A percentile compares a stretch with the other conserved stretches of the same genome.
These are phyloP conservation scores for Blastobotrys attinorum DNA, from an alignment of 805 yeast species.

Conservation along the genomic window DNA sequence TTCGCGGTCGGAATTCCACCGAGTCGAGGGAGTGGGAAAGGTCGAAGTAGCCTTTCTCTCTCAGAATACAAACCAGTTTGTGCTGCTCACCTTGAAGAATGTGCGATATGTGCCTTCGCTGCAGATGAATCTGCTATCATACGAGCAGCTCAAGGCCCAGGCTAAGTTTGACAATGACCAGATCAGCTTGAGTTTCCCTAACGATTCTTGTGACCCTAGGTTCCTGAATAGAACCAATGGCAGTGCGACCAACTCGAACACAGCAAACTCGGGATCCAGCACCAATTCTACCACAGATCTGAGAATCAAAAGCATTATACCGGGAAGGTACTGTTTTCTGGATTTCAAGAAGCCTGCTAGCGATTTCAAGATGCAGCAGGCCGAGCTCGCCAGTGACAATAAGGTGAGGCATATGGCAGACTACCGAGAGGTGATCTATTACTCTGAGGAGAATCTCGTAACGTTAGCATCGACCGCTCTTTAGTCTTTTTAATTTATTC, in stretches of 20 bases:
- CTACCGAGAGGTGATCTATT: too few relatives aligned
- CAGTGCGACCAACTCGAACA: too few relatives aligned
- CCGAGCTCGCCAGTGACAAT: background rate
- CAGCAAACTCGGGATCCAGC: too few relatives aligned
- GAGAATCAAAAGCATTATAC: background rate
- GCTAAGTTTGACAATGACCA: conserved; percentile 4
- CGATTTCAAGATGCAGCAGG: conserved; percentile 1
- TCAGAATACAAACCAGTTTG: conserved; percentile 1
- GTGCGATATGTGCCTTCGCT: conserved; percentile 6
- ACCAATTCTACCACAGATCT: too few relatives aligned
- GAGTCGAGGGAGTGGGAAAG: conserved; percentile 1
- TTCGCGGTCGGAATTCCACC: background rate
- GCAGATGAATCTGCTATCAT: conserved; percentile 3
- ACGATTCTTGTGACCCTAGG: too few relatives aligned
- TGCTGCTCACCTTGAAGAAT: conserved; percentile 6
- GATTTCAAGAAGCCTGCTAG: background rate
- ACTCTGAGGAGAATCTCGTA: too few relatives aligned
- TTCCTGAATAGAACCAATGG: too few relatives aligned
- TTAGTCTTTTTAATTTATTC: too few relatives aligned
- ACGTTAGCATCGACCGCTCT: too few relatives aligned
- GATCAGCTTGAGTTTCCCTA: background rate
- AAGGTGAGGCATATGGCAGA: background rate
- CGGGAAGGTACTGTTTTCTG: background rate
- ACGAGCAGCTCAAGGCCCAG: conserved; percentile 5
- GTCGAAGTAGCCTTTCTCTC: background rate